Base-by-base conservation (phyloP, 169 alveolate genomes). In the Plasmodium gallinaceum region DNA sequence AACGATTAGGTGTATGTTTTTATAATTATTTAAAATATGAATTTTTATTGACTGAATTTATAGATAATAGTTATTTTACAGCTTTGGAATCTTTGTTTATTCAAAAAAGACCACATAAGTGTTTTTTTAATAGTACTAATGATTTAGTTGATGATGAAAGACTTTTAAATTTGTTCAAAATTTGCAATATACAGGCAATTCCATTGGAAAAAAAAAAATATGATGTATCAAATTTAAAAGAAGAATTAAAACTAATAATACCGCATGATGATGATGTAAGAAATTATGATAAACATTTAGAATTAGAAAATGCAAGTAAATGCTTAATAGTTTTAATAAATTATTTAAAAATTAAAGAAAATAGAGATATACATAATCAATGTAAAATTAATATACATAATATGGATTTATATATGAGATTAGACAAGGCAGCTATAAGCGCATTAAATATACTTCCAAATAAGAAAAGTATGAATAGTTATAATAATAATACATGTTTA, bases 391-490 rank as follows among this genome's bases (percentile, higher is more conserved):
- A 83, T 26, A 74, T 65, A 43, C 92, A 94, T 61, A 74, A 80
- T 46, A 85, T 94, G 74, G 93, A 94, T 60, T 86, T 87, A 43
- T 94, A 94, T 70, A 73, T 94, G 69, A 69, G 94, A 45, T 88
- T 94, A 88, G 96, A 94, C 73, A 91, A 93, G 45, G 96, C 96
- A 2, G 95, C 96, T 32, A 93, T 94, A 45, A 74, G 88, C 26
- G 88, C 96, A 14, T 78, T 94, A 24, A 87, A 93, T 54, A 94
- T 94, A n/a, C 80, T 94, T 64, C 95, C 95, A 24, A 88, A 51
- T 32, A 89, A 42, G 16, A 92, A 74, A 42, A 68, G 78, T 58
- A 43, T 42, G n/a, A 43, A 74, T 66, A 87, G 88, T 54, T 78
- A 88, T 54, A 39, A 74, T 64, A 65, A 43, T 54, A 51, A 54